Evolutionary conservation across 768 basidiomycete genomes (phyloP).

Genomic region (Coprinopsis cinerea): DNA sequence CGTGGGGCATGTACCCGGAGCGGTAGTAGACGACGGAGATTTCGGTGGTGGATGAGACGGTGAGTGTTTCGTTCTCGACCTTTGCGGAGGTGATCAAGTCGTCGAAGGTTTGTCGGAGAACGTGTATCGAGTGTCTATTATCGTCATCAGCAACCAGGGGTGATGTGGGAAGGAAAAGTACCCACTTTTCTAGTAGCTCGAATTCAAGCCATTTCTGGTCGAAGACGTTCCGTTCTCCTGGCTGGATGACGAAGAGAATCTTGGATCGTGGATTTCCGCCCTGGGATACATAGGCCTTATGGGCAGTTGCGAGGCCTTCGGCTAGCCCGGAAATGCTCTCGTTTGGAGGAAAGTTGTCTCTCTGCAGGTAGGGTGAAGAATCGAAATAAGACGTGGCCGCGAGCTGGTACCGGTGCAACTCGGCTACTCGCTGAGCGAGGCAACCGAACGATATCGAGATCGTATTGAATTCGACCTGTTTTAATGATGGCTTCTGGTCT

Average conservation of each 20-base stretch:
- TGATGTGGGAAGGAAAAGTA: not conserved
- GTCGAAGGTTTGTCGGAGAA: constrained; percentile 71
- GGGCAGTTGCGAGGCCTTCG: constrained; percentile 73
- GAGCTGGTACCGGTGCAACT: constrained; percentile 80
- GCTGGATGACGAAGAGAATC: constrained; percentile 87
- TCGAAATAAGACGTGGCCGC: constrained; percentile 55
- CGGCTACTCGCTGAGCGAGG: constrained; percentile 59
- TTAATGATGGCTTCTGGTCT: constrained; percentile 43
- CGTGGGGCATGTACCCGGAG: constrained; percentile 78
- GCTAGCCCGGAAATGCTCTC: constrained; percentile 64
- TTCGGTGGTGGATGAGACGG: constrained; percentile 45
- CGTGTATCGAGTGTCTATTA: constrained; percentile 64
- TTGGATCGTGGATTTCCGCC: constrained; percentile 33
- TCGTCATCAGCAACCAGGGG: not conserved
- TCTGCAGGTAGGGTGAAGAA: constrained; percentile 44
- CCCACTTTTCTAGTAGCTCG: constrained; percentile 72
- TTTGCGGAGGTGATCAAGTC: constrained; percentile 57
- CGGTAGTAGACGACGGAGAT: constrained; percentile 91
- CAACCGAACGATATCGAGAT: constrained; percentile 89
- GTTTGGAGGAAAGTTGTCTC: constrained; percentile 66
- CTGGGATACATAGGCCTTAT: constrained; percentile 59
- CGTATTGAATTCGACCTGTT: constrained; percentile 98
- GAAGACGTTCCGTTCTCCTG: constrained; percentile 88
- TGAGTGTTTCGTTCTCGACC: constrained; percentile 40
- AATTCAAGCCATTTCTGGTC: constrained; percentile 91